Evolutionary conservation across 2,329 filamentous ascomycete species (phyloP).

Genomic region (Drechslerella coelobrocha): DNA sequence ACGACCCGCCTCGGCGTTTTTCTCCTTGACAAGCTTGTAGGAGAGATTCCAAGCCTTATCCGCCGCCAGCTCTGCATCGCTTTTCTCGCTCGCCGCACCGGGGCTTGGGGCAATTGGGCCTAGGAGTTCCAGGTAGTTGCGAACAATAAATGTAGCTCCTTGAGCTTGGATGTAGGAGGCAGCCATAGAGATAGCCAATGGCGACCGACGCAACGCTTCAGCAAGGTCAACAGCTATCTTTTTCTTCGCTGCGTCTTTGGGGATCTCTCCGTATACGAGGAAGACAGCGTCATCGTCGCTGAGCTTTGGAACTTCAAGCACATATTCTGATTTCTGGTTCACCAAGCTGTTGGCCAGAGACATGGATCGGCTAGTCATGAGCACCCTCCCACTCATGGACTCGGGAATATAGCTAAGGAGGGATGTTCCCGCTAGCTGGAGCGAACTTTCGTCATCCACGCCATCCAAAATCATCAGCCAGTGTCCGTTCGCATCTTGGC

Average conservation of each 20-base stretch:
- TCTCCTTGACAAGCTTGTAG: conserved; percentile 8
- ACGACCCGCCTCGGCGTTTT: conserved; percentile 6
- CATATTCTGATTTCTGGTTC: conserved; percentile 13
- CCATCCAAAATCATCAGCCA: conserved; percentile 14
- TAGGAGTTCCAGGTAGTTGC: conserved; percentile 5
- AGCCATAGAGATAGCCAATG: conserved; percentile 6
- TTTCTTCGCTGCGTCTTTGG: conserved; percentile 8
- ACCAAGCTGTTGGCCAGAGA: conserved; percentile 5
- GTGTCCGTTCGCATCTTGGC: conserved; percentile 7
- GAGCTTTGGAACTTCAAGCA: conserved; percentile 5
- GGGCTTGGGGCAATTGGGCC: neutral
- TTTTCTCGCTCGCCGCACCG: neutral
- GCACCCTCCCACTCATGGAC: conserved; percentile 11
- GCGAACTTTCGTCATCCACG: conserved; percentile 8
- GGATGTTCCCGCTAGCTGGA: neutral
- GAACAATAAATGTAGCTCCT: neutral
- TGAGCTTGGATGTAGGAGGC: conserved; percentile 1
- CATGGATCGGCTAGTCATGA: conserved; percentile 5
- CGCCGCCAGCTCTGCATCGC: neutral
- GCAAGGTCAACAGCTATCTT: conserved; percentile 2
- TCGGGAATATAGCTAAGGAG: conserved; percentile 2
- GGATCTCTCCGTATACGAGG: conserved; percentile 1
- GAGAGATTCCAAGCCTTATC: conserved; percentile 2
- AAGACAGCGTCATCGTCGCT: conserved; percentile 1
- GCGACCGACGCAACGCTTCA: neutral